Conservation (phyloP, 1,284 basidiomycete species). For the Phaffia rhodozyma region DNA sequence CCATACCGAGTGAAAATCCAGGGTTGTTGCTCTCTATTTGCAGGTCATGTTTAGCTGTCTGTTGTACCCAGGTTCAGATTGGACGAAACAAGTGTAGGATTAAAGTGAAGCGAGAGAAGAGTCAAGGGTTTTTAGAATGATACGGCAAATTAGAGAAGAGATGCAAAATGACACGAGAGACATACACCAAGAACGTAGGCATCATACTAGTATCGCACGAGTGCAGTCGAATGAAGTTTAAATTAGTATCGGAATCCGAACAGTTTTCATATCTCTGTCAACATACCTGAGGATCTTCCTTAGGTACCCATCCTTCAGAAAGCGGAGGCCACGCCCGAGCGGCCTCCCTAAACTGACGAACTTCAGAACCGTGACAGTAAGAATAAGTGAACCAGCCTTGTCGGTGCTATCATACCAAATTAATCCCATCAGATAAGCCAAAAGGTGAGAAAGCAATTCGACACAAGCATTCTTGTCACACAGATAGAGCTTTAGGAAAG, state of each 20-base stretch:
- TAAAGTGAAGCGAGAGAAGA: neutral
- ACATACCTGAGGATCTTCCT: constrained; percentile 64
- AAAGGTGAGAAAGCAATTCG: neutral
- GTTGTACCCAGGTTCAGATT: neutral
- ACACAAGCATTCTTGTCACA: neutral
- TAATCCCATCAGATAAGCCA: neutral
- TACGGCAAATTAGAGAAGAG: too few relatives aligned
- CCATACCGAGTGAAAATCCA: constrained; percentile 53
- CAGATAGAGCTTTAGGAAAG: neutral
- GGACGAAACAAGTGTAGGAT: neutral
- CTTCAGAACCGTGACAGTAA: constrained; percentile 22
- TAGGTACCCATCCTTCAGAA: constrained; percentile 55
- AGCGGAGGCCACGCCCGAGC: constrained; percentile 47
- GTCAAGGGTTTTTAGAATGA: too few relatives aligned
- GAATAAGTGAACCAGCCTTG: constrained; percentile 31
- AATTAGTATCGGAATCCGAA: constrained; percentile 15
- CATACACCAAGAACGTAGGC: constrained; percentile 64
- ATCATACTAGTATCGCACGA: constrained; percentile 48
- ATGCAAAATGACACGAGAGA: neutral
- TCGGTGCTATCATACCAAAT: neutral
- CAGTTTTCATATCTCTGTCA: constrained; percentile 19
- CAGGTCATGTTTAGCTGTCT: too few relatives aligned
- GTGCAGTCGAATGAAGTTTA: constrained; percentile 19
- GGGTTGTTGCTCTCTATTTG: too few relatives aligned
- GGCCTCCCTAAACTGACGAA: constrained; percentile 70